phyloP scores from a whole-genome alignment of 257 asterid genomes.

The Forsythia viridissima region DNA sequence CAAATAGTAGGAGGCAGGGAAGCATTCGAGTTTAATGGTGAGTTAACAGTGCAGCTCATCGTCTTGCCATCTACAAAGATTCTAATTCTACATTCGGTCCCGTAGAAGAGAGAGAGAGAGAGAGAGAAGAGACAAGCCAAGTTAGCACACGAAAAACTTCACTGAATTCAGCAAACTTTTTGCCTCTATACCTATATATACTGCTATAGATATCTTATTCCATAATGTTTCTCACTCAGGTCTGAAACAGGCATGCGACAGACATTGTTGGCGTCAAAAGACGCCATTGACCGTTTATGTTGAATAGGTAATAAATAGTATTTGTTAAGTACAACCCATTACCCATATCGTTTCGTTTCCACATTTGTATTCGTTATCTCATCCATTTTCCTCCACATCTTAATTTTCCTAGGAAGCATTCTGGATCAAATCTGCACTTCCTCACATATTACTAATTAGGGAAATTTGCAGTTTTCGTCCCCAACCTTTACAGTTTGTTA shows the following conservation, averaged over 20 bases:
- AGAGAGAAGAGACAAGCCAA: not conserved
- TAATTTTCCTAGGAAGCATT: not conserved
- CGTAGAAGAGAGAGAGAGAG: not conserved
- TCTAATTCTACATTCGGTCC: not conserved
- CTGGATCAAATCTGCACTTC: not conserved
- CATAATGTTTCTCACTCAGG: not conserved
- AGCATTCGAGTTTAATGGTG: not conserved
- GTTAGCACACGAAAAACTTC: too few species aligned
- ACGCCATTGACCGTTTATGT: too few species aligned
- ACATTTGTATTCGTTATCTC: not conserved
- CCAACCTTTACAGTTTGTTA: too few species aligned
- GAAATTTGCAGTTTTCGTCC: too few species aligned
- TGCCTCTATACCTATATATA: not conserved
- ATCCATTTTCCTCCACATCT: not conserved
- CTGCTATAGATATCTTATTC: too few species aligned
- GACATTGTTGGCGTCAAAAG: too few species aligned
- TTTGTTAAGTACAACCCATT: too few species aligned
- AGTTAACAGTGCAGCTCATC: not conserved
- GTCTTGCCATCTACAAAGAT: not conserved
- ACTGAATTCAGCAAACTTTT: not conserved
- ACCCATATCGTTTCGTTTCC: too few species aligned
- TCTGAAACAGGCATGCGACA: too few species aligned
- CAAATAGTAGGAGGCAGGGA: not conserved
- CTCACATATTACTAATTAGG: too few species aligned
- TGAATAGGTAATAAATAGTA: too few species aligned